A percentile compares a stretch with the other conserved stretches of the same genome.
These are phyloP conservation scores for Aurinia saxatilis DNA, from an alignment of 345 rosid genomes.

Conservation along the genomic window DNA sequence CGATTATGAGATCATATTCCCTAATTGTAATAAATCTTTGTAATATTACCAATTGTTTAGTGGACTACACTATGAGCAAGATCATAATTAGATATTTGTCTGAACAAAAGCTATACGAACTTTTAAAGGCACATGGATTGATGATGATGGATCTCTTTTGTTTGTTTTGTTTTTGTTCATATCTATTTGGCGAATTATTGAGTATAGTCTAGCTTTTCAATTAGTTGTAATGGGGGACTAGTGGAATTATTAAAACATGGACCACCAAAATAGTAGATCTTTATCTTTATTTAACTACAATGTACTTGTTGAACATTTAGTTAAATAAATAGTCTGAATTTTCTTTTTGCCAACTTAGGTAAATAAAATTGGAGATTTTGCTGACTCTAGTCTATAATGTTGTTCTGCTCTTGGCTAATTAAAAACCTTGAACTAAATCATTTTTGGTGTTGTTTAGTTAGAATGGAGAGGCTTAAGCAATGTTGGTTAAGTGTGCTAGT, in stretches of 20 bases:
- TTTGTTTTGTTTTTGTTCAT: background rate
- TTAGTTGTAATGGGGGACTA: background rate
- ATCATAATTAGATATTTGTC: slow-evolving; percentile 2
- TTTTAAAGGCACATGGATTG: slow-evolving; percentile 4
- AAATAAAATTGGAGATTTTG: no score
- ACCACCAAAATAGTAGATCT: background rate
- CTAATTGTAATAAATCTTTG: no score
- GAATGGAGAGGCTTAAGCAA: slow-evolving; percentile 23
- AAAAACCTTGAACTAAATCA: background rate
- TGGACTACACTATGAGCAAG: background rate
- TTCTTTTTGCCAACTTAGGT: no score
- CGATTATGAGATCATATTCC: no score
- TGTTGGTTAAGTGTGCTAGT: slow-evolving; percentile 26
- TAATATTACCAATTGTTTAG: background rate
- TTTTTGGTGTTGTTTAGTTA: background rate
- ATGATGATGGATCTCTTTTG: background rate
- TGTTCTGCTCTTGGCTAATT: no score
- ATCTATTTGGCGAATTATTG: background rate
- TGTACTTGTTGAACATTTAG: no score
- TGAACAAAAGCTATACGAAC: background rate
- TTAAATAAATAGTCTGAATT: no score
- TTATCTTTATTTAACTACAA: no score
- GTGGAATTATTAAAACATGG: background rate
- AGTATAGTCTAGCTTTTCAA: background rate
- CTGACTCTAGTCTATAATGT: no score